phyloP scores from a whole-genome alignment of 2,329 filamentous ascomycete species.

The Xylariaceae sp. region DNA sequence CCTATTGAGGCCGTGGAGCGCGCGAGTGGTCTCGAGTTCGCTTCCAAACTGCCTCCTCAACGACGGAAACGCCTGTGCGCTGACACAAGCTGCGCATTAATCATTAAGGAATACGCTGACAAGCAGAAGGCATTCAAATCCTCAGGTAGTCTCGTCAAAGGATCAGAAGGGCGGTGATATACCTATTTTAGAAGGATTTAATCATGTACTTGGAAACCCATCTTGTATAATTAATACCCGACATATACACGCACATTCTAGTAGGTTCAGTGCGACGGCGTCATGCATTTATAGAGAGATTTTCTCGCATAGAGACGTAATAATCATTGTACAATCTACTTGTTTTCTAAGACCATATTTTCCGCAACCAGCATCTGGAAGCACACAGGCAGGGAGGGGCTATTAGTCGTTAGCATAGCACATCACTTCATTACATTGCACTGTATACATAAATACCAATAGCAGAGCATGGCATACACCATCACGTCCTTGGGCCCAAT shows the following conservation, averaged over 20 bases:
- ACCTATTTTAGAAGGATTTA: background rate
- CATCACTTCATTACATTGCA: constrained; percentile 5
- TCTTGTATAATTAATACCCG: constrained; percentile 17
- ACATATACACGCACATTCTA: background rate
- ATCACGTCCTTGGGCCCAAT: too few species aligned
- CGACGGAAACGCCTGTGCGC: constrained; percentile 82
- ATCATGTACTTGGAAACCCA: constrained; percentile 7
- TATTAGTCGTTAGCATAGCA: constrained; percentile 32
- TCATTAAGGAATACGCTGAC: constrained; percentile 79
- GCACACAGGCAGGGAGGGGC: too few species aligned
- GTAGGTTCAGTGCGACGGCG: background rate
- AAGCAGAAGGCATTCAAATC: constrained; percentile 61
- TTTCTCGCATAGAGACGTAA: constrained; percentile 4
- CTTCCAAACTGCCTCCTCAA: constrained; percentile 74
- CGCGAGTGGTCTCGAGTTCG: constrained; percentile 91
- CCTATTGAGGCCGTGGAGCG: constrained; percentile 91
- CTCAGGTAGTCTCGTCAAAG: constrained; percentile 15
- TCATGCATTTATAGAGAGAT: background rate
- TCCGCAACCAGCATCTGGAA: background rate
- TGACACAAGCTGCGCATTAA: constrained; percentile 82
- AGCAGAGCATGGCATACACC: background rate
- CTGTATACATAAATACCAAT: too few species aligned
- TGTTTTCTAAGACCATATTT: background rate
- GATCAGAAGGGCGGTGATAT: constrained; percentile 9
- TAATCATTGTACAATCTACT: constrained; percentile 15